These are phyloP conservation scores for Penstemon eatonii DNA, from an alignment of 257 asterid genomes.

Conservation along the genomic window DNA sequence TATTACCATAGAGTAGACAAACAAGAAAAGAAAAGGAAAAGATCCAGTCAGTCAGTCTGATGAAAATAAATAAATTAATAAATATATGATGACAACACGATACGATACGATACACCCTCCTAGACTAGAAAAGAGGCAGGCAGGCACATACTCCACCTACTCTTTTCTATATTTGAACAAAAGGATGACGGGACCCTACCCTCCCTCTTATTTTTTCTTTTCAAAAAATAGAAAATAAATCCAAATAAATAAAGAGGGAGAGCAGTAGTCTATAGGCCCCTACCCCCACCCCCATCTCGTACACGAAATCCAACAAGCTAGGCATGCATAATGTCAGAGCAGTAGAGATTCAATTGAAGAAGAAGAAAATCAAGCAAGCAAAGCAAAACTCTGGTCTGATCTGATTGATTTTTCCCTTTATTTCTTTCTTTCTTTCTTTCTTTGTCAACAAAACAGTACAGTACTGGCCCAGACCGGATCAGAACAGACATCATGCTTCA, in stretches of 20 bases:
- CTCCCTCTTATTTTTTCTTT: no score
- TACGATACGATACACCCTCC: no score
- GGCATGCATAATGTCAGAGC: slow-evolving; percentile 23
- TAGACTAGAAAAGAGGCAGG: no score
- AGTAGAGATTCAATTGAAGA: slow-evolving; percentile 34
- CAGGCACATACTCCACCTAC: no score
- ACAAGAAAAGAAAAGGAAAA: no score
- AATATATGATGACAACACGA: no score
- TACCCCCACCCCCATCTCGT: background rate
- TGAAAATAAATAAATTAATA: no score
- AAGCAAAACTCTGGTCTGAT: background rate
- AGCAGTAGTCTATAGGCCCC: background rate
- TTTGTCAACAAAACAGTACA: background rate
- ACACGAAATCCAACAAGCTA: slow-evolving; percentile 30
- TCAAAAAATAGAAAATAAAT: background rate
- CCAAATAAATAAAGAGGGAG: background rate
- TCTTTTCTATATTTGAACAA: no score
- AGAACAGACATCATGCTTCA: slow-evolving; percentile 34
- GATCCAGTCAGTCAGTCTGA: no score
- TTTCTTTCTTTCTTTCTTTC: background rate
- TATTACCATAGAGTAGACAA: no score
- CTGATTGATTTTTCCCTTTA: background rate
- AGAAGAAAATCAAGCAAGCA: slow-evolving; percentile 33
- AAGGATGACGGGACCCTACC: no score
- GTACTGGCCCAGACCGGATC: background rate